A percentile compares a stretch with the other conserved stretches of the same genome.
Conservation (phyloP, 2,329 filamentous ascomycete species). For the Aschersonia sp. region DNA sequence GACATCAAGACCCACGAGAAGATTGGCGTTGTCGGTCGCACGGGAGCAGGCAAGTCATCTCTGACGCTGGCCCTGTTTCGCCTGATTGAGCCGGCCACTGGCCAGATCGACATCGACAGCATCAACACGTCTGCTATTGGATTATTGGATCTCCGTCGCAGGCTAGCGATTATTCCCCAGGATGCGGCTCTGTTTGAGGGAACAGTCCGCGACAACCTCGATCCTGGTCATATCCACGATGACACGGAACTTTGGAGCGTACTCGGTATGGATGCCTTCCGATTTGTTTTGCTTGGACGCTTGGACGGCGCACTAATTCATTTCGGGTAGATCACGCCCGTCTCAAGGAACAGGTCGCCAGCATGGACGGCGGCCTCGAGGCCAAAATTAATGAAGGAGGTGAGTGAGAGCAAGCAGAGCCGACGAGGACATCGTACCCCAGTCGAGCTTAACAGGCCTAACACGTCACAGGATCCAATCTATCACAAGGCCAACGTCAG, state of each 20-base stretch:
- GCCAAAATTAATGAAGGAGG: slow-evolving; percentile 87
- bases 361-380: slow-evolving; percentile 81
- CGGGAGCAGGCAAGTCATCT: slow-evolving; percentile 90
- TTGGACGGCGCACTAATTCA: no score
- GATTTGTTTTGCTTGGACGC: no score
- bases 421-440: no score
- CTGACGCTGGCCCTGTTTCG: slow-evolving; percentile 87
- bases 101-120: slow-evolving; percentile 77
- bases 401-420: slow-evolving; percentile 29
- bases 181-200: slow-evolving; percentile 94
- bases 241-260: slow-evolving; percentile 97
- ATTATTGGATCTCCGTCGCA: slow-evolving; percentile 71
- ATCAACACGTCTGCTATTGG: slow-evolving; percentile 86
- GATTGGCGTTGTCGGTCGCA: slow-evolving; percentile 92
- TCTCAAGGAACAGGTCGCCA: slow-evolving; percentile 75
- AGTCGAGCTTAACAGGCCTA: neutral
- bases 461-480: slow-evolving; percentile 58
- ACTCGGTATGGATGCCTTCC: slow-evolving; percentile 47
- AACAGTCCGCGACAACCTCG: slow-evolving; percentile 84
- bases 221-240: slow-evolving; percentile 87
- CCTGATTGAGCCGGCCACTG: slow-evolving; percentile 76
- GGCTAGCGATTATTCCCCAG: slow-evolving; percentile 92
- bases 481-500: slow-evolving; percentile 90
- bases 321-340: slow-evolving; percentile 62
- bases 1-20: slow-evolving; percentile 95